Base-by-base conservation (phyloP, 306 rosid genomes). In the Quercus parvula region DNA sequence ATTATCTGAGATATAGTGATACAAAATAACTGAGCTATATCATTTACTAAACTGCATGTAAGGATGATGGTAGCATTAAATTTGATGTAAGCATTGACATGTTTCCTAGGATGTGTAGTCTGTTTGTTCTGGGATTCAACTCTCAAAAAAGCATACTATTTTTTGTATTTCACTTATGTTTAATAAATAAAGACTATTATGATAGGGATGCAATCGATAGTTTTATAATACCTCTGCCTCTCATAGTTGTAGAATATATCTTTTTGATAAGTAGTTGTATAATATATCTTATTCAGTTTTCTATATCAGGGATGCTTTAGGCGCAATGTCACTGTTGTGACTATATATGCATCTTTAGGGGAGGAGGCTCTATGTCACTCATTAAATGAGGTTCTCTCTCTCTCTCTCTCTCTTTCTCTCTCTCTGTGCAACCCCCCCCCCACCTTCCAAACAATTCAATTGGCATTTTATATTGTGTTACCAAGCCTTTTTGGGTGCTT, bases 331-430 rank as follows among this genome's bases (percentile, higher is more conserved):
- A 93, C 97, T 5, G 99, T 96, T 61, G 99, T 96, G 77, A 96
- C 99, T 51, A 93, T 93, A 55, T 96, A 93, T 82, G 86, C 99
- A 59, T 96, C 98, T 55, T 81, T 96, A 75, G 99, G 99, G 78
- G 96, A 91, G 88, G 98, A 90, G 79, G 99, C 99, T 69, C 74
- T 96, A 54, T 91, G 97, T 83, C 93, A 96, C 71, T 96, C 96
- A 5, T 83, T 96, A 84, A 96, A 96, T 79, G 97, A 96, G 97
- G 98, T 93, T 75, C 77, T 79, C 77, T 83, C 75, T 78, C 88
- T 79, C 56, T 74, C 78, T 78, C 78, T 78, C 79, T 81, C 74
- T 51, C 59, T 52, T 71, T 72, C 54, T 67, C 25, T 22, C 1
- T 58, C 1, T 6, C 0, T 58, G 13, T 59, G 25, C n/a, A n/a